phyloP scores from a whole-genome alignment of 2,329 filamentous ascomycete species.

The Colletotrichum spaethianum region DNA sequence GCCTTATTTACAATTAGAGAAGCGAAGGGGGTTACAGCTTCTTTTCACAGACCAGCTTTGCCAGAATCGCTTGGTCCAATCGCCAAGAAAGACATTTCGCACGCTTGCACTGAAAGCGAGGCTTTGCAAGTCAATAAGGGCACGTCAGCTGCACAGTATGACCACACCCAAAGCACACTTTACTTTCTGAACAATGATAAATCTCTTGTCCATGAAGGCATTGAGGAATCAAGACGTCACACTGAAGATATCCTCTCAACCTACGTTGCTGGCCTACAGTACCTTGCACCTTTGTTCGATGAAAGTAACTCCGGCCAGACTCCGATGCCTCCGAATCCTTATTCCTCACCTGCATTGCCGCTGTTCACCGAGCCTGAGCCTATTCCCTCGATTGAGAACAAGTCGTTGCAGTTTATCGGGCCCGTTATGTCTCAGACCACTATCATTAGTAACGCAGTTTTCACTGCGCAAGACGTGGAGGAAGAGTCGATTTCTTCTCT shows the following conservation, averaged over 20 bases:
- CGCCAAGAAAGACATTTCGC: not conserved
- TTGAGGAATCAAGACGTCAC: not conserved
- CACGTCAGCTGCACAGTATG: no score
- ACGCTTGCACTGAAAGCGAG: not conserved
- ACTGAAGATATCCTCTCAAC: not conserved
- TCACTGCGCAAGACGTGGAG: not conserved
- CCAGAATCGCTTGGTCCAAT: not conserved
- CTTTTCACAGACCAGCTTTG: not conserved
- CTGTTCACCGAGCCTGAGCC: not conserved
- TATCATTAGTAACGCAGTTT: not conserved
- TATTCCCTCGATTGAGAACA: not conserved
- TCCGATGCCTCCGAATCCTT: no score
- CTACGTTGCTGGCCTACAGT: not conserved
- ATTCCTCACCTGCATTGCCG: not conserved
- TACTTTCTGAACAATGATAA: not conserved
- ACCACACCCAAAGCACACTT: not conserved
- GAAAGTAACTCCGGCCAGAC: not conserved
- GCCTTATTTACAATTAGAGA: not conserved
- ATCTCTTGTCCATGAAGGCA: no score
- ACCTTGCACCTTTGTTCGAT: not conserved
- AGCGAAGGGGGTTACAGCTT: not conserved
- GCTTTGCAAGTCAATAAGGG: not conserved
- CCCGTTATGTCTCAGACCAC: not conserved
- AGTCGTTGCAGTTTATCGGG: not conserved
- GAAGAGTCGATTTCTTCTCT: conserved; percentile 19